These are phyloP conservation scores for Alternaria solani DNA, from an alignment of 2,329 filamentous ascomycete genomes.

Conservation along the genomic window DNA sequence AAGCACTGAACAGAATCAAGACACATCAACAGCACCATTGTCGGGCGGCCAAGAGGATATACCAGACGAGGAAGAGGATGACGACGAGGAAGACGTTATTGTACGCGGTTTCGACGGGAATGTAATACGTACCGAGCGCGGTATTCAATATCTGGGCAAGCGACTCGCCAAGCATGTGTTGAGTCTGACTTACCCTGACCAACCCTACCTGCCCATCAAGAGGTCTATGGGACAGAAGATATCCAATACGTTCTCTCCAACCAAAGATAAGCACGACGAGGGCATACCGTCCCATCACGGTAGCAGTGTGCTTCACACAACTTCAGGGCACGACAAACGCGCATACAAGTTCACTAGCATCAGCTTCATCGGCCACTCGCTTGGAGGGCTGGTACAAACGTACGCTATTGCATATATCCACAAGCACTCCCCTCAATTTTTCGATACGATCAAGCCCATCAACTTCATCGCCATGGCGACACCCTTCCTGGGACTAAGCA, in stretches of 20 bases:
- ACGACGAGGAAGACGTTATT: constrained; percentile 84
- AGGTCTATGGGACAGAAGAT: constrained; percentile 60
- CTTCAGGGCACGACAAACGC: constrained; percentile 57
- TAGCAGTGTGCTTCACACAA: constrained; percentile 66
- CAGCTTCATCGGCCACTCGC: constrained; percentile 91
- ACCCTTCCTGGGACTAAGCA: constrained; percentile 89
- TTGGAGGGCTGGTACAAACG: constrained; percentile 88
- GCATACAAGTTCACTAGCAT: constrained; percentile 91
- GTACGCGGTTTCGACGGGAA: constrained; percentile 92
- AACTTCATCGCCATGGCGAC: constrained; percentile 91
- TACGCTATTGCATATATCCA: constrained; percentile 97
- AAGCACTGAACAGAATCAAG: constrained; percentile 8
- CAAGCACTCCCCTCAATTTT: constrained; percentile 92
- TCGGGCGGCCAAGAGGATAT: constrained; percentile 61
- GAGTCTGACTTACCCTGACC: constrained; percentile 89
- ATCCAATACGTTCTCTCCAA: constrained; percentile 56
- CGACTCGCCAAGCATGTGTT: constrained; percentile 90
- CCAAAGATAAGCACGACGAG: constrained; percentile 53
- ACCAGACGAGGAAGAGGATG: constrained; percentile 58
- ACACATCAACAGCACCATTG: constrained; percentile 55
- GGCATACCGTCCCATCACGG: constrained; percentile 64
- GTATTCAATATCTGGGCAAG: constrained; percentile 97
- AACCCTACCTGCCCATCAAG: constrained; percentile 79
- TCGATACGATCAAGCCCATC: constrained; percentile 82
- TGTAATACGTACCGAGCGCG: constrained; percentile 87